Evolutionary conservation across 805 yeast species (phyloP).

Genomic region (Candida sakaeoensis): DNA sequence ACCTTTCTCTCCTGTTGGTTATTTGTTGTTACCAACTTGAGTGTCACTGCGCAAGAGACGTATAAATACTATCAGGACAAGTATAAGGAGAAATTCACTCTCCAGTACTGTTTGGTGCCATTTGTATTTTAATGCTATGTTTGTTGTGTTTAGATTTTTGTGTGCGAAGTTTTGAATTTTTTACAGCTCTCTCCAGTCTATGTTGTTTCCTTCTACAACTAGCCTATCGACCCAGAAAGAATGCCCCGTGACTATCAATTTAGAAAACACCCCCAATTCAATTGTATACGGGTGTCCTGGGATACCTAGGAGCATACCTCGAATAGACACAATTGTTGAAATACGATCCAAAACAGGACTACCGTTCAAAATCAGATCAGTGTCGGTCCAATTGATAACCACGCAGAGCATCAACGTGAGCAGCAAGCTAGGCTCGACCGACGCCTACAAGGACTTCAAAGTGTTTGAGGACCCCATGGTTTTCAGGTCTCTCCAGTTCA

Average conservation of each 20-base stretch:
- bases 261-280: constrained; percentile 52
- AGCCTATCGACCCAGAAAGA: constrained; percentile 3
- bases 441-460: constrained; percentile 30
- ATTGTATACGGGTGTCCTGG: constrained; percentile 68
- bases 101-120: constrained; percentile 37
- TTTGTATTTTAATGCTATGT: constrained; percentile 24
- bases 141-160: neutral
- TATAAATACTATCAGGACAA: constrained; percentile 41
- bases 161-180: neutral
- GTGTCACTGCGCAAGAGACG: constrained; percentile 54
- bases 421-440: constrained; percentile 33
- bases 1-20: constrained; percentile 21
- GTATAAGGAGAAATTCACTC: constrained; percentile 23
- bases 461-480: constrained; percentile 32
- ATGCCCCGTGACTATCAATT: constrained; percentile 29
- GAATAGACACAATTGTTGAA: constrained; percentile 55
- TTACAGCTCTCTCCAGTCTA: neutral
- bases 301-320: constrained; percentile 55
- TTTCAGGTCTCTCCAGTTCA: constrained; percentile 34
- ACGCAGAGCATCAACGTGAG: constrained; percentile 41
- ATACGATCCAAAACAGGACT: constrained; percentile 48
- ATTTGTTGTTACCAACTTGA: constrained; percentile 45
- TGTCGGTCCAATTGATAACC: constrained; percentile 48
- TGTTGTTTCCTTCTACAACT: constrained; percentile 5
- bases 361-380: constrained; percentile 45